Evolutionary conservation across 2,329 filamentous ascomycete species (phyloP).

Genomic region (Colletotrichum chlorophyti): DNA sequence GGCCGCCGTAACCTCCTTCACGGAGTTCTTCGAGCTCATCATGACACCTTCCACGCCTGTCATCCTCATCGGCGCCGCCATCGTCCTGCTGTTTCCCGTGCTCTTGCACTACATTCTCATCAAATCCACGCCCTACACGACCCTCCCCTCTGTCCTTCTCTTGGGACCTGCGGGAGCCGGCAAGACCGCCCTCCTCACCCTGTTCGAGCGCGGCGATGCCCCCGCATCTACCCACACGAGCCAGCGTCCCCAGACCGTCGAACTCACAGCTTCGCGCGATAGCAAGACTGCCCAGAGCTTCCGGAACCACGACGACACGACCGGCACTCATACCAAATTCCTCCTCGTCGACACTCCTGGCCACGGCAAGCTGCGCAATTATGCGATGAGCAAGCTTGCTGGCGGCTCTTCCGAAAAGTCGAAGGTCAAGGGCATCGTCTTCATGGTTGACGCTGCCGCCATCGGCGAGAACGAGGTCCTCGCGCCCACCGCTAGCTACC

Average conservation of each 20-base stretch:
- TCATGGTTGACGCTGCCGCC: slow-evolving; percentile 84
- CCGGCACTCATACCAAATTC: slow-evolving; percentile 70
- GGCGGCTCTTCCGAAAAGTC: slow-evolving; percentile 38
- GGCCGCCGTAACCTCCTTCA: slow-evolving; percentile 45
- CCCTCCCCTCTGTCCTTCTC: slow-evolving; percentile 79
- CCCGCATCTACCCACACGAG: slow-evolving; percentile 61
- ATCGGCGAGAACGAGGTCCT: slow-evolving; percentile 67
- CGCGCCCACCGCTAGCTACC: slow-evolving; percentile 78
- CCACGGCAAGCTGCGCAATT: slow-evolving; percentile 88
- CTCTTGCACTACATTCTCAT: slow-evolving; percentile 80
- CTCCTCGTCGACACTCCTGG: slow-evolving; percentile 89
- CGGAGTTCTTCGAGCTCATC: slow-evolving; percentile 55
- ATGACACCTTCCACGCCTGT: slow-evolving; percentile 66
- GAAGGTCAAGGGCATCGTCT: slow-evolving; percentile 77
- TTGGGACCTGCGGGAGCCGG: slow-evolving; percentile 82
- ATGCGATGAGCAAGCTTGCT: slow-evolving; percentile 62
- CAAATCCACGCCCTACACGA: slow-evolving; percentile 68
- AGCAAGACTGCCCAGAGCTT: slow-evolving; percentile 51
- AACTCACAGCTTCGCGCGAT: slow-evolving; percentile 60
- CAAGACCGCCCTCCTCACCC: slow-evolving; percentile 87
- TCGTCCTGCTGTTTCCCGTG: slow-evolving; percentile 77
- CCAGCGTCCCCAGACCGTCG: slow-evolving; percentile 56
- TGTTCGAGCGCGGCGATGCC: slow-evolving; percentile 63
- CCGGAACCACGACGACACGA: slow-evolving; percentile 44
- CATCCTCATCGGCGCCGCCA: slow-evolving; percentile 71